A percentile compares a stretch with the other conserved stretches of the same genome.
phyloP scores from a whole-genome alignment of 345 rosid species.

The Ailanthus altissimus region DNA sequence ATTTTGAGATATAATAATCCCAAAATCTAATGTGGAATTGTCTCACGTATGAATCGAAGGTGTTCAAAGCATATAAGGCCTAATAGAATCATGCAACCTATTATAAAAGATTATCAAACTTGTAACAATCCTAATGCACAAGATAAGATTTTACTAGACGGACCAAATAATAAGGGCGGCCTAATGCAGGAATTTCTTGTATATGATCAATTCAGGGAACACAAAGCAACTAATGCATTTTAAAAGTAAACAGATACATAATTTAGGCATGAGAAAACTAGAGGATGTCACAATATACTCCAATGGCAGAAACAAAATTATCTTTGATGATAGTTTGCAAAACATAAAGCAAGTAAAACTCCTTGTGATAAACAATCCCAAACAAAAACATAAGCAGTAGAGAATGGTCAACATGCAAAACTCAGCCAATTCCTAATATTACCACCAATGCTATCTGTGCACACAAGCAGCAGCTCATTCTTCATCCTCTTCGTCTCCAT shows the following conservation, averaged over 20 bases:
- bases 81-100: no score
- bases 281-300: background rate
- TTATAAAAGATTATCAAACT: no score
- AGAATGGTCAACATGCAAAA: background rate
- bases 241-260: background rate
- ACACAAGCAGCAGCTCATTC: background rate
- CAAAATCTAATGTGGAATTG: no score
- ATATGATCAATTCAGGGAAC: no score
- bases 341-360: slow-evolving; percentile 6
- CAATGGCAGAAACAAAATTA: background rate
- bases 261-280: background rate
- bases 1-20: no score
- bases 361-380: background rate
- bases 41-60: no score
- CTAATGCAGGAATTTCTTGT: no score
- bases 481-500: slow-evolving; percentile 47
- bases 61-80: no score
- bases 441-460: slow-evolving; percentile 4
- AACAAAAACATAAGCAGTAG: background rate
- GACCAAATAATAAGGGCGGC: no score
- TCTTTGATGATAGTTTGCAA: background rate
- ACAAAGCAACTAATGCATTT: background rate
- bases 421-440: slow-evolving; percentile 8
- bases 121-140: no score
- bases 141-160: no score